A percentile compares a stretch with the other conserved stretches of the same genome.
Conservation (phyloP, 2,329 filamentous ascomycete species). For the Bertia moriformis region DNA sequence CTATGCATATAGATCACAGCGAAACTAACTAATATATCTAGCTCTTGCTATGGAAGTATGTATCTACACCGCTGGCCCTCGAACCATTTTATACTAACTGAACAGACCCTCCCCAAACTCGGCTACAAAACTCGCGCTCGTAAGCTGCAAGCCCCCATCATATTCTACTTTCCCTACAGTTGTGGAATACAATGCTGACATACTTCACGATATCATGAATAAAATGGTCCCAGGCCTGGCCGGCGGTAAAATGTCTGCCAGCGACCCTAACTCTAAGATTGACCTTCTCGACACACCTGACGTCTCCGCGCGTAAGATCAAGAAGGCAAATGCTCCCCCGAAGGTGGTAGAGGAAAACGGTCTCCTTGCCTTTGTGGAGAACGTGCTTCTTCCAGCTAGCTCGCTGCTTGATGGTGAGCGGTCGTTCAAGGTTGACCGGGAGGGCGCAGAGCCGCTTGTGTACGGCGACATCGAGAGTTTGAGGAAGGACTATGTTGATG, state of each 20-base stretch:
- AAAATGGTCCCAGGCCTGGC: constrained; percentile 71
- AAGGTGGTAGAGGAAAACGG: constrained; percentile 73
- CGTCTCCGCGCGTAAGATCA: constrained; percentile 64
- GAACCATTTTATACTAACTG: no score
- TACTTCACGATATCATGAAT: constrained; percentile 25
- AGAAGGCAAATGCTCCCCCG: constrained; percentile 69
- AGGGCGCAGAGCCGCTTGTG: constrained; percentile 56
- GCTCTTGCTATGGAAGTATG: no score
- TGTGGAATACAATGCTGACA: constrained; percentile 21
- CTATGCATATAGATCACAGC: no score
- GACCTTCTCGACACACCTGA: constrained; percentile 76
- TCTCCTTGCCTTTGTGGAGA: constrained; percentile 72
- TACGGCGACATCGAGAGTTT: constrained; percentile 67
- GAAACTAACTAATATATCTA: no score
- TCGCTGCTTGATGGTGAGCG: constrained; percentile 42
- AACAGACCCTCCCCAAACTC: constrained; percentile 70
- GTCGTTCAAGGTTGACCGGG: constrained; percentile 57
- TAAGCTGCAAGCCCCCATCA: no score
- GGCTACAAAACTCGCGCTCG: no score
- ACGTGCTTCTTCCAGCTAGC: constrained; percentile 70
- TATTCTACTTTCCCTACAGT: no score
- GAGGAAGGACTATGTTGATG: constrained; percentile 65
- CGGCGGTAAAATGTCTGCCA: constrained; percentile 77
- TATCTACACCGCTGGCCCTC: no score
- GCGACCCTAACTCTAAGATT: constrained; percentile 69